Evolutionary conservation across 352 stramenopile genomes (phyloP).

Genomic region (Phytophthora quininea): DNA sequence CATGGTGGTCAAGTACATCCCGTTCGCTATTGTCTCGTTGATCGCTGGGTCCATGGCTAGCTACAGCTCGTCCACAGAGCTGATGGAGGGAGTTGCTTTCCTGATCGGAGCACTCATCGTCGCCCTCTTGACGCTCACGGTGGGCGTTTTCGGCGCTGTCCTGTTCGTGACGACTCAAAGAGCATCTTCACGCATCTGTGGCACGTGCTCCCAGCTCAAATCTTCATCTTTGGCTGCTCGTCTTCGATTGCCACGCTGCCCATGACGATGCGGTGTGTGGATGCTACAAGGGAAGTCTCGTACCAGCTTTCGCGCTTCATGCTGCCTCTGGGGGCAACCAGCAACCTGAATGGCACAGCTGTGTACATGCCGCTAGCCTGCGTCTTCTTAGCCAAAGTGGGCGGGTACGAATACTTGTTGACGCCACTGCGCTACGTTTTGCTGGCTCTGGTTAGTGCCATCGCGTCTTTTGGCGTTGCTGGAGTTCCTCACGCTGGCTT

Average conservation of each 20-base stretch:
- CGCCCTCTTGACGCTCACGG: slow-evolving; percentile 50
- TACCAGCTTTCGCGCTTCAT: slow-evolving; percentile 65
- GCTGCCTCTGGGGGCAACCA: slow-evolving; percentile 68
- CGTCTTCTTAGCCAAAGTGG: slow-evolving; percentile 76
- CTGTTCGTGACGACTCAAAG: slow-evolving; percentile 60
- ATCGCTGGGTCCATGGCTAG: slow-evolving; percentile 67
- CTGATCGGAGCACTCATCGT: slow-evolving; percentile 52
- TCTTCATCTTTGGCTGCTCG: slow-evolving; percentile 81
- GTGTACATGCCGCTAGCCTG: slow-evolving; percentile 78
- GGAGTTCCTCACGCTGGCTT: slow-evolving; percentile 75
- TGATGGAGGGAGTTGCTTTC: slow-evolving; percentile 59
- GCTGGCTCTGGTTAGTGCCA: slow-evolving; percentile 67
- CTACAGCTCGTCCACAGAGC: slow-evolving; percentile 48
- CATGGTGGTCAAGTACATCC: slow-evolving; percentile 67
- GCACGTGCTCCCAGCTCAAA: slow-evolving; percentile 71
- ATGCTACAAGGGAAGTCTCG: slow-evolving; percentile 68
- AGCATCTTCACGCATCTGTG: slow-evolving; percentile 76
- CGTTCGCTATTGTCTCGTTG: slow-evolving; percentile 76
- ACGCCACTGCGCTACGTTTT: slow-evolving; percentile 65
- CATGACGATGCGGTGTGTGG: slow-evolving; percentile 78
- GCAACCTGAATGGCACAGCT: slow-evolving; percentile 77
- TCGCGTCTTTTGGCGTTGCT: slow-evolving; percentile 73
- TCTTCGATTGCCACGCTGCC: slow-evolving; percentile 84
- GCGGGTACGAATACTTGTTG: slow-evolving; percentile 56
- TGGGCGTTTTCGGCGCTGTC: slow-evolving; percentile 57